Base-by-base conservation (phyloP, 148 eudicot species). In the Dysphania ambrosioides region DNA sequence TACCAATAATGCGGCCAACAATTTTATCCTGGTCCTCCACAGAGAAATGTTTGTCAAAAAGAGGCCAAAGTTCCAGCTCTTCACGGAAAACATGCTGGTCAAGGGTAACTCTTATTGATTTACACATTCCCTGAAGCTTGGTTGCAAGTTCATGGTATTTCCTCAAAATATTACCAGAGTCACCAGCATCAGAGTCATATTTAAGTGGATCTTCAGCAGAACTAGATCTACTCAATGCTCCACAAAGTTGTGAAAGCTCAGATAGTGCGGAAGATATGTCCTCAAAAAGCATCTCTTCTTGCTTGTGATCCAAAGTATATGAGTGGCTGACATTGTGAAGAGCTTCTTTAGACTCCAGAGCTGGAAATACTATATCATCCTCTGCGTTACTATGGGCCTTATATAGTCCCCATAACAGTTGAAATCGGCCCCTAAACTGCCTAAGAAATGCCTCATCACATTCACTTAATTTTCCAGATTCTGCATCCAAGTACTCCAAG, bases 321-420 rank as follows among this genome's bases (percentile, higher is more conserved):
- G 98, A 95, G 79, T 95, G 98, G 79, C 98, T 95, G 55, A 95
- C 98, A 83, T 95, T 95, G 66, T 90, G 96, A 72, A 95, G 92
- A 19, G 96, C 88, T 83, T 94, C 98, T 82, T 81, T 92, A 55
- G 98, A 86, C 84, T 94, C 98, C 73, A 94, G 77, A 23, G 95
- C 98, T 67, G 98, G 98, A 78, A 94, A 94, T 26, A 94, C 98
- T 60, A 94, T 92, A 58, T 92, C 98, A 81, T 94, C 98, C 77
- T 94, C 98, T 0, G 98, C 98, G 79, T 94, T 94, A 75, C 98
- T 94, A 72, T 94, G 98, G 70, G 97, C 98, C 81, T 90, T 88
- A 74, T 94, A 94, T 47, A 94, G 81, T 19, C 93, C 98, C 98
- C 98, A 92, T 57, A 94, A 72, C 65, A 94, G 82, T 65, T 90